Base-by-base conservation (phyloP, 306 rosid genomes). In the Pueraria montana region DNA sequence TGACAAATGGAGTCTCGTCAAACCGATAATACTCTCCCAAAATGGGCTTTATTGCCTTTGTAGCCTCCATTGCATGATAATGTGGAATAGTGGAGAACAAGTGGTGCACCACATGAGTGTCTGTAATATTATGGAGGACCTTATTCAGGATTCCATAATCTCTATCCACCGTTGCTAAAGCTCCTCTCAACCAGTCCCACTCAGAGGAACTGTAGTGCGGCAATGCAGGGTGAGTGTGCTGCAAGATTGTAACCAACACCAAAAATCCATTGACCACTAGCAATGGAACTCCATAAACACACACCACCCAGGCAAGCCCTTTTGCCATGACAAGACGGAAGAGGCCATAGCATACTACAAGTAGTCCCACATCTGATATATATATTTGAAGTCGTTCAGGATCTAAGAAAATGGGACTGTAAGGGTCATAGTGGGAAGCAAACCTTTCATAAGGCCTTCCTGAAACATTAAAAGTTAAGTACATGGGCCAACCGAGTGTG, bases 171-270 rank as follows among this genome's bases (percentile, higher is more conserved):
- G 98, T 96, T 8, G 99, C 97, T 72, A 96, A 75, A 8, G 99
- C 99, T 82, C 99, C 98, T 75, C 91, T 91, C 45, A 96, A 52
- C 99, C 99, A 96, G 82, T 93, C 96, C 99, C 99, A 96, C 83
- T 96, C 99, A 0, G 94, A 87, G 5, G 94, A 83, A 81, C 91
- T 94, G 46, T 96, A 96, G 68, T 92, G 99, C 0, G 99, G 99
- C 88, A 96, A 82, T 6, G 99, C 83, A 1, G 96, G 91, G 82
- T 96, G 99, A 61, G 99, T 96, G 66, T 96, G 99, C 87, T 96
- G 99, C 90, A 96, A 83, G 82, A 1, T 92, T n/a, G 99, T 96
- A 73, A 96, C 93, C 86, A 93, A 55, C 24, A 96, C 99, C 80
- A 96, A 84, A 84, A 91, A 96, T 5, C 87, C 98, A 59, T 96